These are phyloP conservation scores for Tuber microsphaerosporum DNA, from an alignment of 495 filamentous ascomycete genomes.

Conservation along the genomic window DNA sequence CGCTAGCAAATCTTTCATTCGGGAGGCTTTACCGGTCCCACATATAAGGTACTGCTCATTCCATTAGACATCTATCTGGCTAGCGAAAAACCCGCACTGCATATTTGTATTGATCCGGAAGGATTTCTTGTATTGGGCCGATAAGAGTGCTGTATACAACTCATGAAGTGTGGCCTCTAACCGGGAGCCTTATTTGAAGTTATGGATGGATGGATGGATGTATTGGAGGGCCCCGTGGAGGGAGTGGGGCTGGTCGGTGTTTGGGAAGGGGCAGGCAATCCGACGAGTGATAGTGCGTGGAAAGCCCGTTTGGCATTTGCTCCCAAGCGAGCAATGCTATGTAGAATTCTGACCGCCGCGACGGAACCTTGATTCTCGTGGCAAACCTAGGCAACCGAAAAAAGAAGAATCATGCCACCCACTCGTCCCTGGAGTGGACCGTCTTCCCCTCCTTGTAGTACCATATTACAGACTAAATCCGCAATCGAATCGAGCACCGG, in stretches of 20 bases:
- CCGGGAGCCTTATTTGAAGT: neutral
- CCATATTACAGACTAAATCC: neutral
- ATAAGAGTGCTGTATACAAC: conserved; percentile 1
- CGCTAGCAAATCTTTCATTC: neutral
- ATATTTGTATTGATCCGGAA: neutral
- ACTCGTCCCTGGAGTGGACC: neutral
- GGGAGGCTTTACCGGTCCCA: neutral
- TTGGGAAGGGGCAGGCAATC: neutral
- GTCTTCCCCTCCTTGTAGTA: neutral
- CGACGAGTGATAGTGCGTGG: neutral
- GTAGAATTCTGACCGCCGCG: neutral
- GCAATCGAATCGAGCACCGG: neutral
- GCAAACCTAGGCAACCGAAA: neutral
- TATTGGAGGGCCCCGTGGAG: neutral
- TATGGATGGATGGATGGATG: neutral
- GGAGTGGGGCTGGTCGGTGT: neutral
- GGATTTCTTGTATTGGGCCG: neutral
- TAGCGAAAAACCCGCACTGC: conserved; percentile 3
- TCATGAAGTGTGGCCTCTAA: neutral
- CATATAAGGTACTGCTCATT: neutral
- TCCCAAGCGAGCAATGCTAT: neutral
- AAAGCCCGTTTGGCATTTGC: neutral
- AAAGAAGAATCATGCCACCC: neutral
- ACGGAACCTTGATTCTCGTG: neutral
- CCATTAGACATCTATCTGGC: neutral